Conservation (phyloP, 306 rosid genomes). For the Begonia masoniana region DNA sequence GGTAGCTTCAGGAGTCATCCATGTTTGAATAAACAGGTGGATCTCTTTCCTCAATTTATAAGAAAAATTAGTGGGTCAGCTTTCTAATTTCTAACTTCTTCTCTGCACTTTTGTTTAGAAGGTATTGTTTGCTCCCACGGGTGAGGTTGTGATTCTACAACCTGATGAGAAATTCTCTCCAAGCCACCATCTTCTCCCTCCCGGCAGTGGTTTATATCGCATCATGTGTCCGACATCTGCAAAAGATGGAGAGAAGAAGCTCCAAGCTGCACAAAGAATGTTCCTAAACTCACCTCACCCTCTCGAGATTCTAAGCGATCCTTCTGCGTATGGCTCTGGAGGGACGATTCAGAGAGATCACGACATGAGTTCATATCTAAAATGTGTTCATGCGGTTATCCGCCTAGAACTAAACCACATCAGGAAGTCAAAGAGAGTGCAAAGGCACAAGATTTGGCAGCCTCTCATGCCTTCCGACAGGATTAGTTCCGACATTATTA, state of each 20-base stretch:
- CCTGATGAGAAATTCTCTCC: constrained; percentile 91
- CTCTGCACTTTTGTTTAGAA: constrained; percentile 28
- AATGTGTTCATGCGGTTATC: constrained; percentile 51
- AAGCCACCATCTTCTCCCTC: constrained; percentile 68
- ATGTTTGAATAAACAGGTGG: constrained; percentile 74
- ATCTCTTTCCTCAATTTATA: background rate
- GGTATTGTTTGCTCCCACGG: constrained; percentile 76
- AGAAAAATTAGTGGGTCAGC: no score
- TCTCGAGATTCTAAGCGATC: constrained; percentile 71
- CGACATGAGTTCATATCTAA: constrained; percentile 75
- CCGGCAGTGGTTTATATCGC: constrained; percentile 79
- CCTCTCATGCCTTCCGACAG: constrained; percentile 29
- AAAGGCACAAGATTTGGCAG: constrained; percentile 73
- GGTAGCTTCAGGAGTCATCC: constrained; percentile 80
- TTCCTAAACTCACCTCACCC: constrained; percentile 95
- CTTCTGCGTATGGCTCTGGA: constrained; percentile 74
- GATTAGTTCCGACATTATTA: constrained; percentile 21
- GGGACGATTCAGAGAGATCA: constrained; percentile 86
- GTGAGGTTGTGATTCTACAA: constrained; percentile 74
- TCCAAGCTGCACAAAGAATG: constrained; percentile 44
- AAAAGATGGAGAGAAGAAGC: constrained; percentile 35
- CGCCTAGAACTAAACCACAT: constrained; percentile 47
- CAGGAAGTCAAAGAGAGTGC: constrained; percentile 23
- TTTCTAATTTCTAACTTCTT: background rate
- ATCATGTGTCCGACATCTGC: constrained; percentile 31